Conservation (phyloP, 73 alveolate genomes). For the Breviolum minutum region DNA sequence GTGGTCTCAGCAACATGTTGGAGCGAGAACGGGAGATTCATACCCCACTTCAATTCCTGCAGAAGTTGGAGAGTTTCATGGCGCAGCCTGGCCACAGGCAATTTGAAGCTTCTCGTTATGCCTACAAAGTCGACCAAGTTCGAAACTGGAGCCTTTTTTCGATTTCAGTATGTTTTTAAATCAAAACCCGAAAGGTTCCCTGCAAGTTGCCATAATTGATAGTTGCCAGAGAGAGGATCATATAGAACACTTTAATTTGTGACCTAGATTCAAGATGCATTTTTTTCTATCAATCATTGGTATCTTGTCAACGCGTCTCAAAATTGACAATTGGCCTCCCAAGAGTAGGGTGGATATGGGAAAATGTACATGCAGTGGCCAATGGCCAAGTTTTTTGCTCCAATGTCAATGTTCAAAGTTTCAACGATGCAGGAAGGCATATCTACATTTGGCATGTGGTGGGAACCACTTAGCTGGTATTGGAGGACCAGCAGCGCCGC, state of each 20-base stretch:
- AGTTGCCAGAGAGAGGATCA: too few species aligned
- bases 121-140: background rate
- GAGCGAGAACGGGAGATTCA: background rate
- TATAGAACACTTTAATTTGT: too few species aligned
- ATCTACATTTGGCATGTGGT: background rate
- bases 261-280: too few species aligned
- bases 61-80: background rate
- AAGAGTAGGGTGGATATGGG: too few species aligned
- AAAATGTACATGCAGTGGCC: too few species aligned
- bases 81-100: background rate
- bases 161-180: background rate
- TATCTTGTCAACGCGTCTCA: too few species aligned
- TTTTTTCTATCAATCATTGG: too few species aligned
- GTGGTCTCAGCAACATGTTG: background rate
- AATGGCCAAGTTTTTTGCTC: too few species aligned
- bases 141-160: background rate
- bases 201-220: too few species aligned
- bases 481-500: conserved; percentile 42
- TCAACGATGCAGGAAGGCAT: background rate
- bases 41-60: background rate
- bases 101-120: background rate
- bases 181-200: background rate
- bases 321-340: too few species aligned
- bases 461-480: background rate
- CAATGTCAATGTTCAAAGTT: background rate